Conservation (phyloP, 129 eudicot genomes). For the Chrysanthemum seticuspe region DNA sequence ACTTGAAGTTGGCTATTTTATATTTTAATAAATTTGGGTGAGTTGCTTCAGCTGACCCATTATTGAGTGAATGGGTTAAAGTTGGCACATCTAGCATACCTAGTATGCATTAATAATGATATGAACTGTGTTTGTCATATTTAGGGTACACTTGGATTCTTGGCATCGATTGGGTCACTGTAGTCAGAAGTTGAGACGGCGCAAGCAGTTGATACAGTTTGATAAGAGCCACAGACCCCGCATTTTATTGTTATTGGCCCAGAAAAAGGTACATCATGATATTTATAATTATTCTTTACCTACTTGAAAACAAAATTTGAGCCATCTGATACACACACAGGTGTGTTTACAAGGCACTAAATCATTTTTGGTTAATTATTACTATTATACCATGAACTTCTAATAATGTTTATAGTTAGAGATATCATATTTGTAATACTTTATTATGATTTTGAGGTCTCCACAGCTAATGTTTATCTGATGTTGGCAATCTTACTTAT, state of each 20-base stretch:
- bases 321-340: background rate
- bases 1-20: too few species aligned
- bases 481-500: too few species aligned
- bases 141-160: conserved; percentile 66
- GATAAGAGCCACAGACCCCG: conserved; percentile 93
- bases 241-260: conserved; percentile 93
- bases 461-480: too few species aligned
- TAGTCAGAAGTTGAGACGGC: conserved; percentile 28
- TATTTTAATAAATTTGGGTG: too few species aligned
- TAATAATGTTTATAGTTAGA: too few species aligned
- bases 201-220: conserved; percentile 83
- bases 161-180: conserved; percentile 59
- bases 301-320: background rate
- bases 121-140: background rate
- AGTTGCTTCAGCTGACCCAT: background rate
- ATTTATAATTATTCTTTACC: conserved; percentile 6
- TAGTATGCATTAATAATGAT: conserved; percentile 15
- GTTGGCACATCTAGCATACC: background rate
- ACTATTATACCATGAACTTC: too few species aligned
- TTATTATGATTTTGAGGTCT: too few species aligned
- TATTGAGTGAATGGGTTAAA: background rate
- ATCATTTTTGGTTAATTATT: too few species aligned
- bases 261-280: conserved; percentile 58
- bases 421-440: too few species aligned
- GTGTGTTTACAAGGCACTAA: background rate